A percentile compares a stretch with the other conserved stretches of the same genome.
Conservation (phyloP, 192 early-diverging fungal genomes). For the Podila verticillata region DNA sequence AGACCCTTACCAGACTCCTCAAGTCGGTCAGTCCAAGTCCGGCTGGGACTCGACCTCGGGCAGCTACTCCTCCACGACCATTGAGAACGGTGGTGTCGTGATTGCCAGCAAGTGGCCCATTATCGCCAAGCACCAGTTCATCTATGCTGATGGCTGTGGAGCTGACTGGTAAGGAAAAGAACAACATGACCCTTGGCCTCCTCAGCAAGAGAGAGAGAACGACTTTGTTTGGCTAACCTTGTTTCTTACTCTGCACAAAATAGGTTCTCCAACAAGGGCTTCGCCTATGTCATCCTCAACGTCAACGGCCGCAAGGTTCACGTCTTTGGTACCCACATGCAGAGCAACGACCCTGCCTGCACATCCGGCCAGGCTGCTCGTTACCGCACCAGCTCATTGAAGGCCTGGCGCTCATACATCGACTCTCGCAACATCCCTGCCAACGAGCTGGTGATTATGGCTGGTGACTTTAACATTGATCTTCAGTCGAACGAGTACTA, state of each 20-base stretch:
- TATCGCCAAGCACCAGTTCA: neutral
- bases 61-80: neutral
- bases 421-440: constrained; percentile 8
- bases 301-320: constrained; percentile 16
- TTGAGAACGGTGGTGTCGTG: neutral
- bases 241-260: neutral
- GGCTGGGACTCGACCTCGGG: constrained; percentile 8
- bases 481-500: neutral
- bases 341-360: constrained; percentile 3
- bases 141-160: neutral
- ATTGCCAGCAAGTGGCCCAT: constrained; percentile 9
- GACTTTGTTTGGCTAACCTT: neutral
- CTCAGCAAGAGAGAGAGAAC: too few relatives aligned
- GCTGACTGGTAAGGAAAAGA: constrained; percentile 1
- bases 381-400: neutral
- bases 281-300: constrained; percentile 8
- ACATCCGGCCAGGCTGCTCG: neutral
- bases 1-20: constrained; percentile 3
- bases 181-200: too few relatives aligned
- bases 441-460: constrained; percentile 13
- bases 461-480: constrained; percentile 19
- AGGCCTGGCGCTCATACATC: neutral
- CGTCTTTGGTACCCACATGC: constrained; percentile 30
- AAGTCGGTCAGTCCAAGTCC: neutral
- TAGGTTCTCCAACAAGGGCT: constrained; percentile 21